Base-by-base conservation (phyloP, 345 rosid species). In the Acer saccharum region DNA sequence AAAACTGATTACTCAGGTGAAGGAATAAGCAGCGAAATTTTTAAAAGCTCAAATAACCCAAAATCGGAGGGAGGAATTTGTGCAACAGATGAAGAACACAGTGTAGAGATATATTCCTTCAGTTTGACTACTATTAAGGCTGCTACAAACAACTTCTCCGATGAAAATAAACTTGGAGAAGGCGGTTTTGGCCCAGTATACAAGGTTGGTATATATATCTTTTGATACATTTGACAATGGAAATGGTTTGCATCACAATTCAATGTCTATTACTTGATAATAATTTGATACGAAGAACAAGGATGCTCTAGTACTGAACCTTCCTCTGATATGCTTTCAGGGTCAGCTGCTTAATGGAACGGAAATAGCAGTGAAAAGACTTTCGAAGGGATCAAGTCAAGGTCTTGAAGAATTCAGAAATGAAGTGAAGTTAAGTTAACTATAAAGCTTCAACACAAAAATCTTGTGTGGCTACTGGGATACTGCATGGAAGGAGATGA, bases 111-210 rank as follows among this genome's bases (percentile, higher is more conserved):
- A 75, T 80, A 62, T 67, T 50, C 62, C 73, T 73, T 84, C 60
- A 65, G 52, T 75, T 78, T 80, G 52, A 48, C 14, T 29, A 65
- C 83, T 20, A 79, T 84, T 68, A 48, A 17, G 72, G 63, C 76
- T 44, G 90, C 86, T 65, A 89, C 92, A 39, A 83, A 84, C 78
- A 60, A 82, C 64, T 87, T 89, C 83, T 85, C 86, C 1, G 32
- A 41, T 43, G 76, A 13, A 4, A 89, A 89, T 46, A 89, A 86
- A 79, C 85, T 89, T 63, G 92, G 89, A 48, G 86, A 89, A 84
- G 89, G 92, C 1, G 90, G 92, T 27, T 87, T 87, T 65, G 92
- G 92, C 20, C 87, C 86, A 0, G 92, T 89, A 71, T 87, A 86
- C 77, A 81, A 78, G 89, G 89, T 87, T 46, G 1, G 2, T 63